Base-by-base conservation (phyloP, 768 basidiomycete genomes). In the Xerocomellus chrysenteron region DNA sequence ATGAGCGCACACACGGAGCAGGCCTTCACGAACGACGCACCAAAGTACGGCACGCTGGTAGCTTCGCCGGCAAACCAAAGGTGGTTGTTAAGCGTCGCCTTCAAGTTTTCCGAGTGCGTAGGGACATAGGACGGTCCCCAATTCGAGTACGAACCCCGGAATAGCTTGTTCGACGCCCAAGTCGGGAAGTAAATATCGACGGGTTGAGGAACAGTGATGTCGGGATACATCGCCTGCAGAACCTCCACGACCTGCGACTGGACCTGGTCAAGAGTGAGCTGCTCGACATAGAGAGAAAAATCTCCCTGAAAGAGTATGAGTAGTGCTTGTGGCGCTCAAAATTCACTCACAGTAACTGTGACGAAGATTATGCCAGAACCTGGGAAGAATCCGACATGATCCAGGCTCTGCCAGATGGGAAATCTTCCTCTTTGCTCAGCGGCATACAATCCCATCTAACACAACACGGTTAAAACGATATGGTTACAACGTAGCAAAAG, bases 31-130 rank as follows among this genome's bases (percentile, higher is more conserved):
- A 24, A 42, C 14, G 14, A 72, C 79, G 44, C 49, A 82, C 85
- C 85, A 60, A 77, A 86, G 70, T 82, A 84, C 58, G 78, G 77
- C 48, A 74, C 66, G 58, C 80, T 84, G 19, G 80, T 84, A 7
- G 79, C 83, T 65, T 87, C 85, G 5, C 84, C 85, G 0, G 83
- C 80, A 63, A 87, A 87, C 76, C 80, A 86, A 14, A 87, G 72
- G 12, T 76, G 72, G 33, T 67, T 54, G 6, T 71, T 72, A n/a
- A 86, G 72, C 30, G 80, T 82, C 3, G 83, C 81, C 49, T 78
- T 74, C 42, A 86, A 63, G 65, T 86, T 84, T 21, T 77, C 70
- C 30, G 81, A 75, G 56, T 85, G 82, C 5, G 71, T 70, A 30
- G 74, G 75, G 11, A 80, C 67, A 61, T 85, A 86, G 11, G 82